Percentiles rank a stretch among this genome's conserved stretches.
These are phyloP conservation scores for Clausena lansium DNA, from an alignment of 345 rosid species.

Conservation along the genomic window DNA sequence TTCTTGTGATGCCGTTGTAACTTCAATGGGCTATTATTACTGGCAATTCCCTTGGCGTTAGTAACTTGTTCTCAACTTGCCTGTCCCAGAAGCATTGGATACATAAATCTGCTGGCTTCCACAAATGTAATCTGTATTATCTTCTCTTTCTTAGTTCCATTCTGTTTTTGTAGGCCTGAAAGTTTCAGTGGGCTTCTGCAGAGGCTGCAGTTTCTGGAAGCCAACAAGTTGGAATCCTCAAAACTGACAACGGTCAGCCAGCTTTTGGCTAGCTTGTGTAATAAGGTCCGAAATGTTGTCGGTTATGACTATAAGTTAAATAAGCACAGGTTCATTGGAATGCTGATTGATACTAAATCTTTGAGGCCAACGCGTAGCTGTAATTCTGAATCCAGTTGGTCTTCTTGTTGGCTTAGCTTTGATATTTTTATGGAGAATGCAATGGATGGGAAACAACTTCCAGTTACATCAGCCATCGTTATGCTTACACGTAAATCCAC, in stretches of 20 bases:
- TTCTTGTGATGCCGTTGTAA: not conserved
- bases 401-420: conserved; percentile 57
- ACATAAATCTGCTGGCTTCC: not conserved
- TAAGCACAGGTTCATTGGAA: conserved; percentile 30
- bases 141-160: not conserved
- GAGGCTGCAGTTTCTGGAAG: conserved; percentile 43
- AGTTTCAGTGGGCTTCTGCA: conserved; percentile 46
- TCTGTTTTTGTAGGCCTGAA: conserved; percentile 41
- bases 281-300: conserved; percentile 34
- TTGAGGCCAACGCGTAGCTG: conserved; percentile 33
- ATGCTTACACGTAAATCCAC: conserved; percentile 40
- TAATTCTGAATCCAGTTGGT: conserved; percentile 31
- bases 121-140: not conserved
- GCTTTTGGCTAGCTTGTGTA: conserved; percentile 33
- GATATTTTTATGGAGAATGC: conserved; percentile 60
- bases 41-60: not conserved
- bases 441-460: conserved; percentile 60
- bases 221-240: conserved; percentile 31
- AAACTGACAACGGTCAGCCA: conserved; percentile 32
- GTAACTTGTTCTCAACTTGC: not conserved
- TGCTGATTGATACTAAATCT: conserved; percentile 34
- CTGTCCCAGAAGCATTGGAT: not conserved
- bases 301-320: conserved; percentile 37
- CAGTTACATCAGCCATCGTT: conserved; percentile 39
- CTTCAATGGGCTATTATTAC: not conserved